Base-by-base conservation (phyloP, 1,284 basidiomycete species). In the Anthracocystis walkeri region DNA sequence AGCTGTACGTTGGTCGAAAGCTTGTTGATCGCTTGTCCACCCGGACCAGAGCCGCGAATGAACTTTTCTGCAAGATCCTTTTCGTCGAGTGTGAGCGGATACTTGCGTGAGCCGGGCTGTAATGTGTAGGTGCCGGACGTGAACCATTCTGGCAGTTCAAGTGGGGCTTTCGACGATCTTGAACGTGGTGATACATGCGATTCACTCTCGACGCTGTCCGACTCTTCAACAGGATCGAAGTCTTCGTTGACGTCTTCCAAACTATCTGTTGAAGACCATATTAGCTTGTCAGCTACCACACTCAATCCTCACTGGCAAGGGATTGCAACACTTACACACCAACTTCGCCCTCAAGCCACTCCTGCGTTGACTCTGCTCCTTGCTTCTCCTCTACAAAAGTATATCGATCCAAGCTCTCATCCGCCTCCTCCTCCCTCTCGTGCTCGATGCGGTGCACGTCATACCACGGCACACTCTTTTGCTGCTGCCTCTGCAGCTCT, bases 11-110 rank as follows among this genome's bases (percentile, higher is more conserved):
- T 82, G 42, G 69, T 80, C 20, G 76, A 72, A 27, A 78, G 67
- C 73, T 82, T 84, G 69, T 85, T 85, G 70, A 85, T 83, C 2
- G 80, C 81, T 64, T 85, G 84, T 2, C 84, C 84, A 12, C 84
- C 84, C 0, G 80, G 79, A 0, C 84, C 84, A 0, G 75, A 78
- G 20, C 84, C 84, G 8, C 83, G 76, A n/a, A 80, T 76, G 54
- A 85, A 85, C 21, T 75, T 75, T 65, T 85, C 83, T 1, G 65
- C 41, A 0, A 85, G 65, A 21, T 85, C 58, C 16, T 54, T 48
- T 60, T 82, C 80, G 64, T 83, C 79, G 18, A 85, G 70, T 10
- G 58, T 58, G 12, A 83, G 55, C 6, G 82, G 82, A 56, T 74
- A 73, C 59, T 81, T 83, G 60, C 78, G 80, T 0, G 78, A 73